Base-by-base conservation (phyloP, 2,329 filamentous ascomycete species). In the Epichloe festucae region DNA sequence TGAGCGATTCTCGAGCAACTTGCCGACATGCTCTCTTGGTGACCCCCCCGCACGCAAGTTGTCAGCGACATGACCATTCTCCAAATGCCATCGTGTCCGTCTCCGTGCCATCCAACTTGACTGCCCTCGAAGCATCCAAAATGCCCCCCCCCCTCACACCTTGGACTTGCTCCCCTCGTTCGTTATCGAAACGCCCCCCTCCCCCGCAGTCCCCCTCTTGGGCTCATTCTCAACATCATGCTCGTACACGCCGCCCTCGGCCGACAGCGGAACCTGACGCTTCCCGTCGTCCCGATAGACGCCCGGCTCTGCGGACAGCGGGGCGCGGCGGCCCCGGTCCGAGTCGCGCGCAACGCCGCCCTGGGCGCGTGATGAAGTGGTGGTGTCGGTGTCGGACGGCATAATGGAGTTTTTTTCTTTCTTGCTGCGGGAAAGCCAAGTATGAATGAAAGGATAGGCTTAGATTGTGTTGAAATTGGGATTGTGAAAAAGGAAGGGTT, bases 191-290 rank as follows among this genome's bases (percentile, higher is more conserved):
- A 53, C 45, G 1, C 52, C 52, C 35, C n/a, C 23, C 42, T 41
- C 10, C 52, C 52, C 52, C 5, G 52, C 52, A 2, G 46, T 49
- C 3, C 52, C 52, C 19, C 17, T 6, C 49, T 51, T 53, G 21
- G 52, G 49, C 35, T 51, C 49, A 40, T 53, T 53, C 44, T 21
- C 8, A 11, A 21, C 19, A 23, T 53, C 52, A 5, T 48, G 48
- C 23, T 40, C 27, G 12, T 53, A 53, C 3, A 49, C 52, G 3
- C 52, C 52, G 8, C 34, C 42, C 14, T 53, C 52, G 0, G 52
- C 52, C 4, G 52, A 53, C n/a, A 53, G 40, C 19, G 52, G 49
- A n/a, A 51, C 52, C 6, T 38, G 15, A 2, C 49, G 49, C n/a
- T 17, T 11, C 7, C 45, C 45, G 21, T 48, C 40, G 4, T 27